Evolutionary conservation across 805 yeast genomes (phyloP).

Genomic region (Candida mattraensis): DNA sequence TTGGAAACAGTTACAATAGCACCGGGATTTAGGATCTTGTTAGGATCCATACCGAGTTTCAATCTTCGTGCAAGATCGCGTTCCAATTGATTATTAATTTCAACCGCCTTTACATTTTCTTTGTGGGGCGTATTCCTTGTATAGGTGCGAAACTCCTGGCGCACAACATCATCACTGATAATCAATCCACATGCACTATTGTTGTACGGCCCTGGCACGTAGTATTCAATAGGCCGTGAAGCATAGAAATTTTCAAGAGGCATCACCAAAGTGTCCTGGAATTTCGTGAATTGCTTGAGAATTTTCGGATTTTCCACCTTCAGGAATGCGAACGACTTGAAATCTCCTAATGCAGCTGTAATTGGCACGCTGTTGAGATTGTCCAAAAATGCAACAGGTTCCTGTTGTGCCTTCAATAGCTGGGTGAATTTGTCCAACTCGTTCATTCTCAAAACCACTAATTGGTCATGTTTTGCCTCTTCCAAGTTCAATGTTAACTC

Average conservation of each 20-base stretch:
- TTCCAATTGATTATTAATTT: no score
- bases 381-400: conserved; percentile 12
- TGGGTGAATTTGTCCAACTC: conserved; percentile 16
- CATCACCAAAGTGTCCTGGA: no score
- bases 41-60: conserved; percentile 18
- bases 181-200: conserved; percentile 1
- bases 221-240: no score
- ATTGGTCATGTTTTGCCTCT: conserved; percentile 1
- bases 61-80: conserved; percentile 14
- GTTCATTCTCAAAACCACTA: conserved; percentile 22
- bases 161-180: conserved; percentile 3
- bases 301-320: background rate
- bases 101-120: no score
- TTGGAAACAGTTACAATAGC: background rate
- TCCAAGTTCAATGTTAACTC: conserved; percentile 11
- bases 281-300: no score
- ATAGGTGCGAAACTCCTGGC: background rate
- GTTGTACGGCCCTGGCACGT: background rate
- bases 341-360: background rate
- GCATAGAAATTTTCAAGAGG: no score
- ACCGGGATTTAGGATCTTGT: conserved; percentile 12
- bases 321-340: background rate
- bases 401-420: conserved; percentile 3
- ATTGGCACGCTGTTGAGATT: conserved; percentile 1
- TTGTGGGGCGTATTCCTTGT: no score